A percentile compares a stretch with the other conserved stretches of the same genome.
These are phyloP conservation scores for Pseudozyma pruni DNA, from an alignment of 1,284 basidiomycete species.

Conservation along the genomic window DNA sequence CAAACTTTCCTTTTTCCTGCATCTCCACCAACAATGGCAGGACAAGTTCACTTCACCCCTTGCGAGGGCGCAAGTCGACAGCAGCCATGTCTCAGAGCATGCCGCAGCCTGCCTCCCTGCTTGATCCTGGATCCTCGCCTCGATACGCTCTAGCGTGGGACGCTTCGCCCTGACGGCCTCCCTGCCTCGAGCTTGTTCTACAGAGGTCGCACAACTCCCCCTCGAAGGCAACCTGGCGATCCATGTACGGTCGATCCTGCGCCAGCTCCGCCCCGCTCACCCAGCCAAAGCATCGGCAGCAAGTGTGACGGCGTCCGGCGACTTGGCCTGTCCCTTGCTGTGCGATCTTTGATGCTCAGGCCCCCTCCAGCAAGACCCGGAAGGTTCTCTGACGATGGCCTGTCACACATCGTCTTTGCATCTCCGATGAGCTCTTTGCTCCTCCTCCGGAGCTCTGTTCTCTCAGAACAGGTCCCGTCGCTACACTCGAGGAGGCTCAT, in stretches of 20 bases:
- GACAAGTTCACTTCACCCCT: constrained; percentile 3
- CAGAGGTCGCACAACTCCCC: constrained; percentile 12
- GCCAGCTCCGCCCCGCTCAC: no score
- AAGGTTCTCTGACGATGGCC: no score
- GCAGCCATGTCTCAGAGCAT: constrained; percentile 18
- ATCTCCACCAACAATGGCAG: not conserved
- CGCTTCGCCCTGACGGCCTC: constrained; percentile 9
- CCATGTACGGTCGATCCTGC: constrained; percentile 8
- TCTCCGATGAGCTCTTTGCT: constrained; percentile 5
- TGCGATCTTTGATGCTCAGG: not conserved
- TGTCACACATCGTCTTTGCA: not conserved
- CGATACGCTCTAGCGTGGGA: constrained; percentile 7
- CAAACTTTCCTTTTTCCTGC: not conserved
- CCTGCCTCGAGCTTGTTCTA: constrained; percentile 33
- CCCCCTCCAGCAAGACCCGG: no score
- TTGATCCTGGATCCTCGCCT: constrained; percentile 13
- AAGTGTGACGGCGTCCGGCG: no score
- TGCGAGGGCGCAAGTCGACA: constrained; percentile 14
- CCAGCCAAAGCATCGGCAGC: no score
- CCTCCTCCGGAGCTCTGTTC: constrained; percentile 33
- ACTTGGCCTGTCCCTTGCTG: not conserved
- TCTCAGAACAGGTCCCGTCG: constrained; percentile 5
- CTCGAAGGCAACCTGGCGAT: constrained; percentile 13
- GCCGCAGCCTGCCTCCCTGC: constrained; percentile 19
- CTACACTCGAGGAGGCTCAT: not conserved